Conservation (phyloP, 441 rosid species). For the Rhodomyrtus psidioides region DNA sequence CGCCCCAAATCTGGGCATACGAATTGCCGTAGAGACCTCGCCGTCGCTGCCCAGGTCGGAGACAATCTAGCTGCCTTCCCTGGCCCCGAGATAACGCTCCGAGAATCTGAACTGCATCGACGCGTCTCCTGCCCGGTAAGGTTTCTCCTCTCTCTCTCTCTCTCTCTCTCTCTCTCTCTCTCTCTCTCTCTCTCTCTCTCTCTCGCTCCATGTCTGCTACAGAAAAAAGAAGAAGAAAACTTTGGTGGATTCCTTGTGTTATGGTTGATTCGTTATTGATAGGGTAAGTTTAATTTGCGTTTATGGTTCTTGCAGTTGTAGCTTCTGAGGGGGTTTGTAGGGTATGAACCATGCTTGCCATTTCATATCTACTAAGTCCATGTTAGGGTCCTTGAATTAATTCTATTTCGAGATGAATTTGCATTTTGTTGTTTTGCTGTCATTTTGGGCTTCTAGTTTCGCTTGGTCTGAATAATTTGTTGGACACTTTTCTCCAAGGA, state of each 20-base stretch:
- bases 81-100: no score
- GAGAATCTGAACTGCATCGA: no score
- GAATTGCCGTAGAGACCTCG: no score
- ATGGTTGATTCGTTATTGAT: neutral
- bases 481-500: neutral
- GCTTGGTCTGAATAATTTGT: neutral
- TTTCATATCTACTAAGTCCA: neutral
- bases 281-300: neutral
- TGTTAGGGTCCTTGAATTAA: neutral
- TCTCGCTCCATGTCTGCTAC: neutral
- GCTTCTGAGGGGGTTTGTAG: neutral
- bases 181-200: neutral
- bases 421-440: neutral
- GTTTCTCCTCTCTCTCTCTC: no score
- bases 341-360: neutral
- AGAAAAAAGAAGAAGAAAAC: neutral
- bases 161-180: neutral
- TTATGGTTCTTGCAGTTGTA: neutral
- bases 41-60: no score
- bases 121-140: no score
- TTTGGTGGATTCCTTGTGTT: neutral
- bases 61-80: no score
- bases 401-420: neutral
- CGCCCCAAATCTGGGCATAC: no score
- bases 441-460: neutral